A percentile compares a stretch with the other conserved stretches of the same genome.
Conservation (phyloP, 345 rosid genomes). For the Pistacia atlantica region DNA sequence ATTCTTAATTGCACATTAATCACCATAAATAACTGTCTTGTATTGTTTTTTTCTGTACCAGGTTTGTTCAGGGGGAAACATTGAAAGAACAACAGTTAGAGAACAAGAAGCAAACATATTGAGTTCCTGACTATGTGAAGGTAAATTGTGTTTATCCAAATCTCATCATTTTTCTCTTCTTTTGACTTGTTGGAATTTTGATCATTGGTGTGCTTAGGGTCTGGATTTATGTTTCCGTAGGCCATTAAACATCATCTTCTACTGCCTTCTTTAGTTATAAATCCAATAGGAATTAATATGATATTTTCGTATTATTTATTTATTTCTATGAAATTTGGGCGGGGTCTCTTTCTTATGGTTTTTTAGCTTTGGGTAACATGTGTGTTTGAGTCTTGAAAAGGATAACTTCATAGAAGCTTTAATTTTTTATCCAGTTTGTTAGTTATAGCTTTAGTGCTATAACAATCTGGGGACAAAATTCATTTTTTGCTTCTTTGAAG, state of each 20-base stretch:
- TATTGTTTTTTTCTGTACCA: conserved; percentile 24
- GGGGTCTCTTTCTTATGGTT: not conserved
- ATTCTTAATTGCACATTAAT: not conserved
- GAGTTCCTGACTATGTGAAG: conserved; percentile 99
- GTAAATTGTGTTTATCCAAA: conserved; percentile 34
- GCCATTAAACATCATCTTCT: not conserved
- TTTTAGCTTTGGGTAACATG: no score
- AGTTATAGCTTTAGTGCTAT: not conserved
- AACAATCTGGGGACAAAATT: not conserved
- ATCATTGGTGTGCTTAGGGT: not conserved
- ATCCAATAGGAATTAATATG: not conserved
- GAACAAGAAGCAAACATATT: conserved; percentile 79
- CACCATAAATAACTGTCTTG: not conserved
- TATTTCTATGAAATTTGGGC: not conserved
- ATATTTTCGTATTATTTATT: not conserved
- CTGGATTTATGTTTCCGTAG: not conserved
- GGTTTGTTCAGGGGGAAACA: conserved; percentile 92
- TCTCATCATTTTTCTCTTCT: not conserved
- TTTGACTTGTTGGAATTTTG: not conserved
- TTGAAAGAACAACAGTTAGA: conserved; percentile 79
- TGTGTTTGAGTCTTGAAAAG: not conserved
- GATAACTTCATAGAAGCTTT: not conserved
- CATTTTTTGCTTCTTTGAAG: not conserved
- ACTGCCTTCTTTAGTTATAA: not conserved
- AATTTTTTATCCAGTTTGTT: not conserved